These are phyloP conservation scores for Naumovozyma castellii DNA, from an alignment of 805 yeast genomes.

Conservation along the genomic window DNA sequence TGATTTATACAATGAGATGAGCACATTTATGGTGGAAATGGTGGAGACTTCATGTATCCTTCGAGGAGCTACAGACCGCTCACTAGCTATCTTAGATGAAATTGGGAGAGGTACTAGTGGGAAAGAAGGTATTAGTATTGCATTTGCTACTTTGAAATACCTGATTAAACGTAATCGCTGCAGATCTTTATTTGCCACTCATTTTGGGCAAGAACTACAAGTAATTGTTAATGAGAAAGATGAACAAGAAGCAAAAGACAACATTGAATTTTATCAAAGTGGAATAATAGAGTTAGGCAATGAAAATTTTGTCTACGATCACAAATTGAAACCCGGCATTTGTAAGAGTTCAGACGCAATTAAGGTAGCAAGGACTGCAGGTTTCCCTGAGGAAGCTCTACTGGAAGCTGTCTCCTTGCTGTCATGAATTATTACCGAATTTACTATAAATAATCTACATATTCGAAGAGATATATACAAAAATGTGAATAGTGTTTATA, in stretches of 20 bases:
- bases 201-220: constrained; percentile 55
- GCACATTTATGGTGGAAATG: constrained; percentile 95
- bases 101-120: constrained; percentile 87
- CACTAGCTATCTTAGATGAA: constrained; percentile 77
- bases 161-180: constrained; percentile 48
- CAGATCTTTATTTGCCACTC: constrained; percentile 82
- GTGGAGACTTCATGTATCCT: constrained; percentile 68
- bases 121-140: constrained; percentile 75
- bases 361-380: constrained; percentile 68
- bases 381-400: constrained; percentile 58
- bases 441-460: too few species aligned
- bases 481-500: too few species aligned
- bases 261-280: constrained; percentile 16
- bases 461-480: too few species aligned
- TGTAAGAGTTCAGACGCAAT: constrained; percentile 68
- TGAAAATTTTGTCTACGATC: constrained; percentile 34
- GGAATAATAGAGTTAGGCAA: constrained; percentile 23
- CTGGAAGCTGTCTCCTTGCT: constrained; percentile 34
- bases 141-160: constrained; percentile 61
- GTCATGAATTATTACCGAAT: not conserved
- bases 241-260: constrained; percentile 13
- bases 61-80: constrained; percentile 51
- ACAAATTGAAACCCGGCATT: constrained; percentile 55
- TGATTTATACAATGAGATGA: constrained; percentile 63
- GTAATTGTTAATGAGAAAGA: constrained; percentile 30